Evolutionary conservation across 2,329 filamentous ascomycete species (phyloP).

Genomic region (Botrytis byssoidea): DNA sequence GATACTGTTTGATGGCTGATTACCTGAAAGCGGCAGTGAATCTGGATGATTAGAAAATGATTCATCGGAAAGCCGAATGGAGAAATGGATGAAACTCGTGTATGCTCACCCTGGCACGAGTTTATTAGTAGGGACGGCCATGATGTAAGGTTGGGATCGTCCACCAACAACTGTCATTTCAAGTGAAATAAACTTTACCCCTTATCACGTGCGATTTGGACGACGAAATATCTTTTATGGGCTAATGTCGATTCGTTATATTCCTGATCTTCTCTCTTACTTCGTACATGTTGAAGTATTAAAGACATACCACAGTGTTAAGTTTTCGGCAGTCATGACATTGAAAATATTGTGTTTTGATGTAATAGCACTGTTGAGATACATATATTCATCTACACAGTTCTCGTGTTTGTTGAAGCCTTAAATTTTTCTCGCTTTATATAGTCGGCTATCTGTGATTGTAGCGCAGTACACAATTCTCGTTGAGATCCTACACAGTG

Average conservation of each 20-base stretch:
- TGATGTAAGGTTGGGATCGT: neutral
- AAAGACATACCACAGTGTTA: neutral
- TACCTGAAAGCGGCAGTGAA: neutral
- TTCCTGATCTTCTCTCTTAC: neutral
- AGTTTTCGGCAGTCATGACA: neutral
- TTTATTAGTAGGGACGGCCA: neutral
- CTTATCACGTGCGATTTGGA: neutral
- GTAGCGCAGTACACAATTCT: neutral
- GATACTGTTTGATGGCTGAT: neutral
- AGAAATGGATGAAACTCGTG: neutral
- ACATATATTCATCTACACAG: neutral
- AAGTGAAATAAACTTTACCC: constrained; percentile 5
- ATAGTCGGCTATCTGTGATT: neutral
- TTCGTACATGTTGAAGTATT: neutral
- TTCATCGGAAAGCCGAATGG: neutral
- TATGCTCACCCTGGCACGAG: neutral
- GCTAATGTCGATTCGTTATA: neutral
- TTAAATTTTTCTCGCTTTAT: neutral
- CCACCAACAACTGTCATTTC: neutral
- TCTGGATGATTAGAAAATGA: neutral
- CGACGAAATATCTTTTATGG: neutral
- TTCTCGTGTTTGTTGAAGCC: neutral
- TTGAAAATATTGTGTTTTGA: neutral
- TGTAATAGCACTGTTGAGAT: neutral
- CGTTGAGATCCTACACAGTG: neutral